Evolutionary conservation across 257 asterid species (phyloP), one percentile per base, ranked within the genome.

Genomic region (Penstemon eatonii): DNA sequence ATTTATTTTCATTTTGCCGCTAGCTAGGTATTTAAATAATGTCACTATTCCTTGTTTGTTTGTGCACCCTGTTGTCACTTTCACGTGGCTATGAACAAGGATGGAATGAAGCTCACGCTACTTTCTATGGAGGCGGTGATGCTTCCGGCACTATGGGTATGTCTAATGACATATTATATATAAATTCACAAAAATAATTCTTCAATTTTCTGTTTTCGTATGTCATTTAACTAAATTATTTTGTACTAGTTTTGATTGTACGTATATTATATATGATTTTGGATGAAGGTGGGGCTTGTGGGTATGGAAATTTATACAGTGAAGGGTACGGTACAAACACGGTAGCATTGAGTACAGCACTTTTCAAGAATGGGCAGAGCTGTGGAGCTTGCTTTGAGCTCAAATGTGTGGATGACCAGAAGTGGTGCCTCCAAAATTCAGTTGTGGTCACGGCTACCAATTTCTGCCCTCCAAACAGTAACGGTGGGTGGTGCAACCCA

Each of bases 401-500:
- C 0, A 75, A 47, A 59, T 75, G 79, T 37, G 79, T 56, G 5
- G 68, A 65, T 43, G 60, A 45, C 5, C 65, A 59, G 0, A 65
- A 45, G 40, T 43, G 45, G 58, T 75, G 79, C 12, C 71, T 69
- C 9, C 67, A 68, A n/a, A 63, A 58, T 5, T 63, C 79, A 5
- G 46, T 75, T 42, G 67, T 75, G n/a, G 75, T 75, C 18, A 75
- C 79, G 7, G 70, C 75, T 6, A 75, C 75, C 6, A 75, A 75
- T 56, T 63, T 62, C 60, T 68, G 75, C 54, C 71, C 71, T 5
- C 80, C 80, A 33, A 49, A 63, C 33, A 75, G 71, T 41, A 65
- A 63, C n/a, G 77, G 77, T 18, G 75, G 75, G 7, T 75, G 79
- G 79, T 75, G 79, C 67, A 52, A 75, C 25, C 75, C 79, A 56